Evolutionary conservation across 495 filamentous ascomycete genomes (phyloP), one percentile per base, ranked within the genome.

Genomic region (Pseudoneurospora amorphoporcata): DNA sequence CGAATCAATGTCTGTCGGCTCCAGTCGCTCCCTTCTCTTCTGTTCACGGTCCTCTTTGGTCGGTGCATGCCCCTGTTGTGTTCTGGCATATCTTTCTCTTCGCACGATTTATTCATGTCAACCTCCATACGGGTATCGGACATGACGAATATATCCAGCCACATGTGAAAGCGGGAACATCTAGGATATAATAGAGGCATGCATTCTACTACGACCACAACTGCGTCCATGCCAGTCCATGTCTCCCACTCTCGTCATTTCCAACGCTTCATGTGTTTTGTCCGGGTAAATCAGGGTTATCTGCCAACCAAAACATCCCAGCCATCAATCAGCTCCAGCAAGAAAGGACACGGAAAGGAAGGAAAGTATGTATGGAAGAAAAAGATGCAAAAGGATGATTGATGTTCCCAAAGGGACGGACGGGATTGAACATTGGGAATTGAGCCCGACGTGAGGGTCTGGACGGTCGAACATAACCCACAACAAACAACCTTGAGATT

Each of bases 401-500:
- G 45, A 23, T 23, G 45, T 53, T 37, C 35, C 5, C 35, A 37
- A n/a, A 23, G 23, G 23, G 23, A 23, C 23, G 23, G 19, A 2
- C 12, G n/a, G 45, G n/a, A n/a, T n/a, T n/a, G n/a, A 47, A 47
- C 45, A 47, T 47, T n/a, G 45, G 45, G 45, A 23, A 47, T 47
- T 47, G 45, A 47, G 45, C 45, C 45, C 45, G 45, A 53, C 45
- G 41, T 43, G 41, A 16, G 41, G 41, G 41, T 43, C 41, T 23
- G 41, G 35, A 1, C 1, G 23, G 23, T 23, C 23, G 23, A 23
- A 23, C 23, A 23, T 23, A 47, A 53, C 45, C 45, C 45, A 53
- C 53, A 61, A 23, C 23, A 23, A 23, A 1, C 0, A 23, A 61
- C 87, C 87, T 89, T 89, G 85, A 88, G 87, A 89, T 89, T 89